phyloP scores from a whole-genome alignment of 257 asterid genomes.

The Lithospermum erythrorhizon region DNA sequence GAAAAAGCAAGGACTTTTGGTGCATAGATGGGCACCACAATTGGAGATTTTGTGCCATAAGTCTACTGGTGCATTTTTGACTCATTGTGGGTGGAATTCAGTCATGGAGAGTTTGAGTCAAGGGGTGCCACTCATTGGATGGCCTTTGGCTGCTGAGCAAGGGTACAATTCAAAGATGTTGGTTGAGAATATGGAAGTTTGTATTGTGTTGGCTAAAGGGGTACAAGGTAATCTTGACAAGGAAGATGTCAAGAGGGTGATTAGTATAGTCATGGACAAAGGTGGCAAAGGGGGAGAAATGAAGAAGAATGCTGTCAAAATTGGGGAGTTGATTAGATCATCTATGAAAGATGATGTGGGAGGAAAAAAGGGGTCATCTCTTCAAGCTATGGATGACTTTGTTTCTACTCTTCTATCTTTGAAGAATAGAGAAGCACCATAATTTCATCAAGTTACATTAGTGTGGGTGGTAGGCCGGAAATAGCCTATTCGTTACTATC shows the following conservation, averaged over 20 bases:
- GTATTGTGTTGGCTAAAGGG: constrained; percentile 53
- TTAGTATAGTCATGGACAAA: constrained; percentile 36
- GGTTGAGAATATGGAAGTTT: constrained; percentile 70
- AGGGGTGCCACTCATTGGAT: constrained; percentile 83
- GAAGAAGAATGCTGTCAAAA: constrained; percentile 45
- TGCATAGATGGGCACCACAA: constrained; percentile 91
- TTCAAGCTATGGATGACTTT: constrained; percentile 45
- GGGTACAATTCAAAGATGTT: constrained; percentile 76
- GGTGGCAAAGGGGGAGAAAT: constrained; percentile 46
- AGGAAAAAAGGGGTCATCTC: constrained; percentile 36
- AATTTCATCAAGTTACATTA: too few species aligned
- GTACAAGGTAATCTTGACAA: constrained; percentile 21
- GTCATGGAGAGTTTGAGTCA: constrained; percentile 72
- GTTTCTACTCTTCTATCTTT: constrained; percentile 26
- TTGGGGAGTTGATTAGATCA: constrained; percentile 43
- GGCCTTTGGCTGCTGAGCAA: constrained; percentile 96
- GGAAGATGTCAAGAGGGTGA: constrained; percentile 56
- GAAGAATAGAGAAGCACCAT: constrained; percentile 1
- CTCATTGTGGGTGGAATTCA: constrained; percentile 96
- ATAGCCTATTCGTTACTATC: too few species aligned
- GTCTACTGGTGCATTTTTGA: constrained; percentile 60
- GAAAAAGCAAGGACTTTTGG: constrained; percentile 40
- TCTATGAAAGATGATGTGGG: constrained; percentile 36
- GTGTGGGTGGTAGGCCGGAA: too few species aligned
- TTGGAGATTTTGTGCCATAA: constrained; percentile 67